Base-by-base conservation (phyloP, 2,329 filamentous ascomycete genomes). In the Fusarium liriodendri region DNA sequence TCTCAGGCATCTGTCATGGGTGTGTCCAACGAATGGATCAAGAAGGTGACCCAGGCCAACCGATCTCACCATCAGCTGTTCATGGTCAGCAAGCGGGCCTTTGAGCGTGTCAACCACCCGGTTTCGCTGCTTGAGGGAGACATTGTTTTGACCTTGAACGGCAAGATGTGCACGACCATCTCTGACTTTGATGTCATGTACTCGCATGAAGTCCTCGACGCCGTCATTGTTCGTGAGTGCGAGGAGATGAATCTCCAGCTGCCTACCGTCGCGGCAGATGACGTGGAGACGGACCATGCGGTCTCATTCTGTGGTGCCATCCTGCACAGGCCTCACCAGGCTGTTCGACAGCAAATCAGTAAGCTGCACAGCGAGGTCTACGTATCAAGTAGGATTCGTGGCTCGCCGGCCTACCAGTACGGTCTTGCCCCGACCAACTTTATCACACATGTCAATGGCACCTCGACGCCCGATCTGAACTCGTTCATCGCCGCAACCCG, bases 161-260 rank as follows among this genome's bases (percentile, higher is more conserved):
- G 90, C 76, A 94, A 96, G 80, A 91, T 98, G 72, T 96, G 98
- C 83, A 99, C 97, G 1, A 92, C 94, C 58, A 95, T 98, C 64
- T 93, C 93, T 0, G 95, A 99, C 82, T 89, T 99, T 50, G 97
- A 99, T 81, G 88, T 98, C 75, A 98, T 98, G 97, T 99, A 99
- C 84, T 92, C 93, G 77, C 91, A 97, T 79, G 92, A 96, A 69
- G 83, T 89, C 35, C 89, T 99, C 2, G 93, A 97, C 76, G 95
- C 95, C 4, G 88, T 95, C 66, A 93, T 99, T 74, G 92, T 99
- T 27, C 93, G 97, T 54, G 93, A 96, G 80, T 94, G 95, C 75
- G 83, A 95, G 77, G 93, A 97, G 84, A 87, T 97, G 79, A 86
- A 85, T 14, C 87, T 98, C 70, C 89, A 92, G 78, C 89, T 98